Base-by-base conservation (phyloP, 169 alveolate species). In the Eimeria acervulina region DNA sequence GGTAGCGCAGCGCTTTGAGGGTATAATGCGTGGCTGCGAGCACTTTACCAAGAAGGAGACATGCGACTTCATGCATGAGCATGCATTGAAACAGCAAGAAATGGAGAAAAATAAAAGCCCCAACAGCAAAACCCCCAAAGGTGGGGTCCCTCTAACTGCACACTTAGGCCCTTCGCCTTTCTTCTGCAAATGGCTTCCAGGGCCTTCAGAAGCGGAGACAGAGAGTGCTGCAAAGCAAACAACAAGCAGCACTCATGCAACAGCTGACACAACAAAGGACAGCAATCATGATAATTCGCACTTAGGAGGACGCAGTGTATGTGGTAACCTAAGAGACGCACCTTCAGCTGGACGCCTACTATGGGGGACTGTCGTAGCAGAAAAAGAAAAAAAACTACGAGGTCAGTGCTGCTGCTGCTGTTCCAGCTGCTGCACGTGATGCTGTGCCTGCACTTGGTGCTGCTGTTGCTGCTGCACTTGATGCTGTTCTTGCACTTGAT, bases 11-110 rank as follows among this genome's bases (percentile, higher is more conserved):
- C 19, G 63, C 10, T 90, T 90, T 59, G 95, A 90, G 38, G 95
- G 90, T 36, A 90, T 90, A 23, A 42, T 90, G 78, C 74, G 95
- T 8, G 95, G 95, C 61, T 90, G 95, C 90, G 95, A 90, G 90
- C 90, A 90, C 59, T 90, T 90, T 59, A 33, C 90, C 33, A 72
- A 47, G 47, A 90, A 90, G 80, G 55, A 40, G 44, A 70, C 95
- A 6, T 90, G 95, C 80, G 90, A 70, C 76, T 42, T 42, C 63
- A 90, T 90, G 95, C 61, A 70, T 13, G 88, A 13, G 28, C 88
- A 78, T 40, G 88, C 66, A 17, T 7, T 40, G 63, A 31, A 78
- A 52, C 66, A 42, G 66, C 63, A n/a, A 21, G 36, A 78, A 61
- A 8, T 36, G 63, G 19, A 42, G 88, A 31, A 40, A 33, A 42